Evolutionary conservation across 2,329 filamentous ascomycete species (phyloP).

Genomic region (Aureobasidium subglaciale): DNA sequence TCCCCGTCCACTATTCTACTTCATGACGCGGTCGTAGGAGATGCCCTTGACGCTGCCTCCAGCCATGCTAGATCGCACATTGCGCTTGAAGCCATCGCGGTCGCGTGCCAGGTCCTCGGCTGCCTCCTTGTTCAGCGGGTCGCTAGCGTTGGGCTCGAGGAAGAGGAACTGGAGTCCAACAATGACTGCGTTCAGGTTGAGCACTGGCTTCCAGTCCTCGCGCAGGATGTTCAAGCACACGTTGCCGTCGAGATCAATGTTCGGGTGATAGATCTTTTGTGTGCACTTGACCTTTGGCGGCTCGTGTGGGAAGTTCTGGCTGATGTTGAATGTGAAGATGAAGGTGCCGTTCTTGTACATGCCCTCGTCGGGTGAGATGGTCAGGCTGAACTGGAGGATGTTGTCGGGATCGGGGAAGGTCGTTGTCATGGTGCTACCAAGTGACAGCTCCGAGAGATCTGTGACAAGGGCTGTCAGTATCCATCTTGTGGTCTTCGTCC

Average conservation of each 20-base stretch:
- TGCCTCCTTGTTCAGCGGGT: slow-evolving; percentile 97
- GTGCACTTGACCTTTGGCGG: slow-evolving; percentile 95
- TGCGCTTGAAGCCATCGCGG: slow-evolving; percentile 82
- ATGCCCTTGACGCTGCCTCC: slow-evolving; percentile 69
- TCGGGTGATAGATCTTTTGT: slow-evolving; percentile 98
- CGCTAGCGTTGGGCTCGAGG: slow-evolving; percentile 91
- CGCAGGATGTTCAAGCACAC: slow-evolving; percentile 95
- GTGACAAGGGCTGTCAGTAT: background rate
- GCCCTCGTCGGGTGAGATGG: slow-evolving; percentile 76
- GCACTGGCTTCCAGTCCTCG: slow-evolving; percentile 97
- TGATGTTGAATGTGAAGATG: slow-evolving; percentile 85
- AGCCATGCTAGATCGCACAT: slow-evolving; percentile 76
- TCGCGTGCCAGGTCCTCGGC: slow-evolving; percentile 85
- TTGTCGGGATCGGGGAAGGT: slow-evolving; percentile 77
- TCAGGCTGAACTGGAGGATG: slow-evolving; percentile 76
- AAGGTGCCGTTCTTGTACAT: slow-evolving; percentile 86
- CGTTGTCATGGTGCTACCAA: slow-evolving; percentile 73
- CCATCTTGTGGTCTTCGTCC: background rate
- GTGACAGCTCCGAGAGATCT: slow-evolving; percentile 77
- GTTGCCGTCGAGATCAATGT: slow-evolving; percentile 96
- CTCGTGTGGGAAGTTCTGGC: slow-evolving; percentile 93
- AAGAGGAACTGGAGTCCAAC: slow-evolving; percentile 94
- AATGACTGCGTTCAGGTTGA: slow-evolving; percentile 94
- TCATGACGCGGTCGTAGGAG: slow-evolving; percentile 71
- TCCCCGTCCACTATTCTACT: slow-evolving; percentile 33